Percentiles rank a stretch among this genome's conserved stretches.
phyloP scores from a whole-genome alignment of 106 monocot genomes.

The Acanthochlamys bracteata region DNA sequence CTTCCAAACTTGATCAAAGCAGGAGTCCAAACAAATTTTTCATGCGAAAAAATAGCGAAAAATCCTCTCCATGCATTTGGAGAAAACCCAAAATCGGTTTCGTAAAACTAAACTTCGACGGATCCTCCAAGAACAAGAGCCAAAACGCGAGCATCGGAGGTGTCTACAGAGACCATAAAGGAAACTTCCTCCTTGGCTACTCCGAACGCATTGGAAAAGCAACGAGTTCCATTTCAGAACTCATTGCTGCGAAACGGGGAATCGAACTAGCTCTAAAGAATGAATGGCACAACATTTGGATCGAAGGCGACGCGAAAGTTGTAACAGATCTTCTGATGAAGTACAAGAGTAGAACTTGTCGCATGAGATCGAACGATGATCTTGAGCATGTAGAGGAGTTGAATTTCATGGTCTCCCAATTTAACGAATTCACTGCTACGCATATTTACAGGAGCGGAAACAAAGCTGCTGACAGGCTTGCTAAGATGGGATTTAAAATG shows the following conservation, averaged over 20 bases:
- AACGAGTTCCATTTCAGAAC: conserved; percentile 45
- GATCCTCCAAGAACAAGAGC: conserved; percentile 20
- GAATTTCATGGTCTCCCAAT: conserved; percentile 13
- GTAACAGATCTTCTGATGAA: conserved; percentile 28
- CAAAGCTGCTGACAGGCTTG: conserved; percentile 38
- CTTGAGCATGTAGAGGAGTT: conserved; percentile 28
- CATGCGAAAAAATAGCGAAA: conserved; percentile 4
- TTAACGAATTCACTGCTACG: conserved; percentile 22
- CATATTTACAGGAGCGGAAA: conserved; percentile 43
- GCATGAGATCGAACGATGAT: conserved; percentile 22
- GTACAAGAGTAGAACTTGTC: too few species aligned
- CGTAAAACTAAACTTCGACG: conserved; percentile 56
- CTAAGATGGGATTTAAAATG: conserved; percentile 26
- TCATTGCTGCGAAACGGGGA: conserved; percentile 40
- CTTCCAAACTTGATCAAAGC: too few species aligned
- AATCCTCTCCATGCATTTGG: conserved; percentile 17
- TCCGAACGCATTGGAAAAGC: conserved; percentile 39
- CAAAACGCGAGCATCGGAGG: conserved; percentile 54
- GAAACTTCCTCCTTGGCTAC: conserved; percentile 41
- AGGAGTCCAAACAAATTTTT: conserved; percentile 3
- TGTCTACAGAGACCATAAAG: conserved; percentile 44
- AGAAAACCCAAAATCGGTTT: conserved; percentile 25
- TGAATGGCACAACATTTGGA: conserved; percentile 30
- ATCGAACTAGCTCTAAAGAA: conserved; percentile 40
- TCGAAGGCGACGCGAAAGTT: conserved; percentile 42